phyloP scores from a whole-genome alignment of 2,329 filamentous ascomycete genomes.

The Chlorencoelia australis region DNA sequence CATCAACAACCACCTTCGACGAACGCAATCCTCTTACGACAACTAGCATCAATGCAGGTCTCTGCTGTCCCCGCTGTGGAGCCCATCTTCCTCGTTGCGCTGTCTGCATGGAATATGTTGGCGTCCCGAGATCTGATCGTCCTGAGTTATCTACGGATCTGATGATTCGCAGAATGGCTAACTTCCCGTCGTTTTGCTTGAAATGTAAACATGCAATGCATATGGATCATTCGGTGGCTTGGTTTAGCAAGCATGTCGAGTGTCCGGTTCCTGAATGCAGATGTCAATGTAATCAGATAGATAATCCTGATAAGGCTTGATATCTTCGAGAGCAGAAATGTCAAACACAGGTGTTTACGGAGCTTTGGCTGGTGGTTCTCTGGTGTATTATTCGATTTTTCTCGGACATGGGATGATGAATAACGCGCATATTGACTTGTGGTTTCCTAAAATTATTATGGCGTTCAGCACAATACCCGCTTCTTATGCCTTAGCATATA shows the following conservation, averaged over 20 bases:
- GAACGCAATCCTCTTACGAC: conserved; percentile 46
- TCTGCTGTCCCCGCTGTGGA: conserved; percentile 57
- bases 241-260: conserved; percentile 55
- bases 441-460: no score
- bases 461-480: no score
- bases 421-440: no score
- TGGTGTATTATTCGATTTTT: no score
- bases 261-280: conserved; percentile 60
- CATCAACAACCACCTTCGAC: conserved; percentile 15
- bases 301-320: conserved; percentile 2
- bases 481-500: no score
- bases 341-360: no score
- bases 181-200: conserved; percentile 60
- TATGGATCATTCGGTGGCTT: conserved; percentile 55
- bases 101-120: conserved; percentile 57
- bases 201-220: conserved; percentile 60
- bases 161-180: conserved; percentile 36
- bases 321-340: no score
- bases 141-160: conserved; percentile 41
- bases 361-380: no score
- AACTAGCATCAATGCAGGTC: conserved; percentile 47
- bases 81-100: conserved; percentile 57
- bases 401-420: no score
- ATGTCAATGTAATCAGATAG: conserved; percentile 40
- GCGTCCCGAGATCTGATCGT: conserved; percentile 50